A percentile compares a stretch with the other conserved stretches of the same genome.
Conservation (phyloP, 805 yeast species). For the Kluyveromyces wickerhamii region DNA sequence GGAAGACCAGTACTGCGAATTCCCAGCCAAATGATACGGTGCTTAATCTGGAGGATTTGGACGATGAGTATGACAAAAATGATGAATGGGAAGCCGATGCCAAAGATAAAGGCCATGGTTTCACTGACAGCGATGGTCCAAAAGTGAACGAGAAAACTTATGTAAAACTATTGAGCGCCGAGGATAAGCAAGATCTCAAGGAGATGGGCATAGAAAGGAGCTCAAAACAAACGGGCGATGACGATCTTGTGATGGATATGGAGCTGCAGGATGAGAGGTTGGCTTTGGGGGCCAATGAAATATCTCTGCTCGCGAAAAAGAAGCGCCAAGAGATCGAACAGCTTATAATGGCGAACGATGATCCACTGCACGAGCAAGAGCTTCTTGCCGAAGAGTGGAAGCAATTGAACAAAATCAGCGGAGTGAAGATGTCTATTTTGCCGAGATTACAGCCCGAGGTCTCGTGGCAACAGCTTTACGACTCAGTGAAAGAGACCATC, state of each 20-base stretch:
- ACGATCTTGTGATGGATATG: slow-evolving; percentile 7
- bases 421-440: background rate
- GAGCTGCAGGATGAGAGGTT: slow-evolving; percentile 23
- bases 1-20: background rate
- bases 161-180: slow-evolving; percentile 19
- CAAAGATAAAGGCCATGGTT: slow-evolving; percentile 10
- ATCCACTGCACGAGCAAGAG: background rate
- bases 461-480: background rate
- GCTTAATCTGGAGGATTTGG: slow-evolving; percentile 18
- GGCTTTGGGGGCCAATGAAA: slow-evolving; percentile 18
- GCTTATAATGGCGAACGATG: slow-evolving; percentile 11
- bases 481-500: background rate
- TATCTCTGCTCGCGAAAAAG: slow-evolving; percentile 5
- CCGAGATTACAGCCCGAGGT: background rate
- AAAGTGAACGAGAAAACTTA: slow-evolving; percentile 19
- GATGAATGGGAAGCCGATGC: too few species aligned
- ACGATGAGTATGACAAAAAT: slow-evolving; percentile 5
- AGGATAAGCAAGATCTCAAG: slow-evolving; percentile 21
- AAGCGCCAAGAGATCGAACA: slow-evolving; percentile 16
- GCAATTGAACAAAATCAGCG: slow-evolving; percentile 1
- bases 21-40: background rate
- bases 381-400: background rate
- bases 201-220: slow-evolving; percentile 14
- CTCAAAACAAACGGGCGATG: slow-evolving; percentile 7
- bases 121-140: slow-evolving; percentile 6